Percentiles rank a stretch among this genome's conserved stretches.
Evolutionary conservation across 176 grass and related monocot species (phyloP).

Genomic region (Musa acuminata): DNA sequence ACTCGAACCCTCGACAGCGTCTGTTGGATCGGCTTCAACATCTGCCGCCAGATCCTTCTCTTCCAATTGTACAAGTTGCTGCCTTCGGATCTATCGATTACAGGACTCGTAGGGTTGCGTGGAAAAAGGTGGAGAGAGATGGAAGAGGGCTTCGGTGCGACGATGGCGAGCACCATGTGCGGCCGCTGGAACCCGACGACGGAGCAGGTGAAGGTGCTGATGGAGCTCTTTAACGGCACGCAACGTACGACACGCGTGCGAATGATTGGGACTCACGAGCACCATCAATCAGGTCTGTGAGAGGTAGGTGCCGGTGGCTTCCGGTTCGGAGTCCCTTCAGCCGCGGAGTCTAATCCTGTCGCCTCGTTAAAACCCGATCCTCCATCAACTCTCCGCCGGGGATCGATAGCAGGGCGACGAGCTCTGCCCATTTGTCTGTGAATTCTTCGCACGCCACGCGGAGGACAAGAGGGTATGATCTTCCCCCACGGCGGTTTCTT

Average conservation of each 20-base stretch:
- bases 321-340: conserved; percentile 36
- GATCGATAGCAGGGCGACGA: background rate
- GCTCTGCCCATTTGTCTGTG: too few relatives aligned
- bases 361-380: conserved; percentile 43
- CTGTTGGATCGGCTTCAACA: background rate
- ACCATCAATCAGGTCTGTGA: too few relatives aligned
- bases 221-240: conserved; percentile 45
- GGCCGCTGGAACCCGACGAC: conserved; percentile 93
- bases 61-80: background rate
- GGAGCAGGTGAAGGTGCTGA: conserved; percentile 89
- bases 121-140: conserved; percentile 3
- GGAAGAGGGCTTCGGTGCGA: conserved; percentile 12
- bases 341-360: conserved; percentile 67
- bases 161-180: conserved; percentile 57
- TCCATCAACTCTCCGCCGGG: background rate
- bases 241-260: too few relatives aligned
- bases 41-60: conserved; percentile 1
- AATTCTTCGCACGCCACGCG: too few relatives aligned
- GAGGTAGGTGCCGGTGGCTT: too few relatives aligned
- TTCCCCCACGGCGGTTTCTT: background rate
- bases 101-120: background rate
- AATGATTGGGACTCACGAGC: too few relatives aligned
- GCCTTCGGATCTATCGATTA: background rate
- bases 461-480: conserved; percentile 52
- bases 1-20: too few relatives aligned